phyloP scores from a whole-genome alignment of 2,329 filamentous ascomycete species.

The Diaporthe sp. region DNA sequence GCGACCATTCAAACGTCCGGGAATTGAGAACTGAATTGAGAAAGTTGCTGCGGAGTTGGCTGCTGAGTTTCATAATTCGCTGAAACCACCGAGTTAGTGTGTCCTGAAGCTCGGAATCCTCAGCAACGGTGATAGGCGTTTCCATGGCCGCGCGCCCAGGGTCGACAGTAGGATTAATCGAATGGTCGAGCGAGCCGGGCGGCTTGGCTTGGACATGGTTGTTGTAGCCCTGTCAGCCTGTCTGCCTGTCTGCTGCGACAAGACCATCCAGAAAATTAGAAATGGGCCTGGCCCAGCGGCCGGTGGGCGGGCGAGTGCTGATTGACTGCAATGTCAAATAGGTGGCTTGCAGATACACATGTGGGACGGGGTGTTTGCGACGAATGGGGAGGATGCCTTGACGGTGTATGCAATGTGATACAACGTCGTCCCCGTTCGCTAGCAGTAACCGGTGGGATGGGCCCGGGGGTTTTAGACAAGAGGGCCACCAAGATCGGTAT shows the following conservation, averaged over 20 bases:
- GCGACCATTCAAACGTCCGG: background rate
- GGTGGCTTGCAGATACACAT: conserved; percentile 38
- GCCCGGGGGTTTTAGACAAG: conserved; percentile 19
- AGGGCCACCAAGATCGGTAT: conserved; percentile 22
- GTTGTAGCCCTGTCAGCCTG: conserved; percentile 20
- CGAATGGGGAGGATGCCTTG: conserved; percentile 33
- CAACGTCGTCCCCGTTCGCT: conserved; percentile 26
- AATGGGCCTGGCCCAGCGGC: conserved; percentile 13
- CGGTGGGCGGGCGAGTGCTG: conserved; percentile 8
- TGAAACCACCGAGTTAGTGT: conserved; percentile 12
- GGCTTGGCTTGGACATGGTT: conserved; percentile 41
- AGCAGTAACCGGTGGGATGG: conserved; percentile 34
- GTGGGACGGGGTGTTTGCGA: conserved; percentile 27
- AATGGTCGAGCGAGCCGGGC: background rate
- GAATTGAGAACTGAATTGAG: background rate
- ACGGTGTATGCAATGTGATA: conserved; percentile 29
- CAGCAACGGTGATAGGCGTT: background rate
- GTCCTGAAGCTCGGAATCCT: background rate
- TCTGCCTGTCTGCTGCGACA: conserved; percentile 1
- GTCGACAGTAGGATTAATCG: background rate
- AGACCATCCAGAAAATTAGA: background rate
- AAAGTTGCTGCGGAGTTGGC: background rate
- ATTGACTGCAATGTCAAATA: conserved; percentile 33
- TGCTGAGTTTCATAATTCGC: conserved; percentile 2
- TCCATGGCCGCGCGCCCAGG: background rate